phyloP scores from a whole-genome alignment of 306 rosid genomes.

The Comarum palustre region DNA sequence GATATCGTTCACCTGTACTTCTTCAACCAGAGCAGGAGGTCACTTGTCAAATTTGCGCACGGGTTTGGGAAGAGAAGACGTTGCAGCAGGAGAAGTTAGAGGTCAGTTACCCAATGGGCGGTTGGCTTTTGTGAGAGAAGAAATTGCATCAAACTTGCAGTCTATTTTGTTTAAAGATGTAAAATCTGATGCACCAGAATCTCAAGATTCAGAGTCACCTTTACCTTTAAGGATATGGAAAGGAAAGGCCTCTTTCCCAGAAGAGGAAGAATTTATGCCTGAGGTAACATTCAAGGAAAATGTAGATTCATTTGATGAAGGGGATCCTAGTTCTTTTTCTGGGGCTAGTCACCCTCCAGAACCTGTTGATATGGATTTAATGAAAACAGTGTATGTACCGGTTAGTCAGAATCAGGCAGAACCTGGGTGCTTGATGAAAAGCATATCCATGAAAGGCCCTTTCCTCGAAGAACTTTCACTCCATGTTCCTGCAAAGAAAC shows the following conservation, averaged over 20 bases:
- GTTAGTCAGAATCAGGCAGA: constrained; percentile 70
- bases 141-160: constrained; percentile 46
- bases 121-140: constrained; percentile 33
- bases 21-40: constrained; percentile 34
- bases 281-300: constrained; percentile 52
- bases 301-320: constrained; percentile 56
- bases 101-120: constrained; percentile 42
- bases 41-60: constrained; percentile 32
- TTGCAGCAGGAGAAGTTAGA: constrained; percentile 42
- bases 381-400: constrained; percentile 77
- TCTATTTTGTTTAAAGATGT: constrained; percentile 56
- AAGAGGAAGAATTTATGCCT: constrained; percentile 46
- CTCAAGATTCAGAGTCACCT: constrained; percentile 41
- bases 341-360: constrained; percentile 99
- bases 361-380: constrained; percentile 87
- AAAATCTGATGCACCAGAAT: constrained; percentile 33
- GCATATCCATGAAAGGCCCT: constrained; percentile 75
- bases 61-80: constrained; percentile 23
- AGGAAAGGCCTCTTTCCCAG: constrained; percentile 60
- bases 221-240: constrained; percentile 46
- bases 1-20: constrained; percentile 31
- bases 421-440: constrained; percentile 70
- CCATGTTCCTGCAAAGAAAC: constrained; percentile 62
- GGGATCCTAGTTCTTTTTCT: constrained; percentile 65
- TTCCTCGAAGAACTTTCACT: constrained; percentile 81